Evolutionary conservation across 208 protist genomes (phyloP), one percentile per base, ranked within the genome.

Genomic region (Vickermania spadyakhi): DNA sequence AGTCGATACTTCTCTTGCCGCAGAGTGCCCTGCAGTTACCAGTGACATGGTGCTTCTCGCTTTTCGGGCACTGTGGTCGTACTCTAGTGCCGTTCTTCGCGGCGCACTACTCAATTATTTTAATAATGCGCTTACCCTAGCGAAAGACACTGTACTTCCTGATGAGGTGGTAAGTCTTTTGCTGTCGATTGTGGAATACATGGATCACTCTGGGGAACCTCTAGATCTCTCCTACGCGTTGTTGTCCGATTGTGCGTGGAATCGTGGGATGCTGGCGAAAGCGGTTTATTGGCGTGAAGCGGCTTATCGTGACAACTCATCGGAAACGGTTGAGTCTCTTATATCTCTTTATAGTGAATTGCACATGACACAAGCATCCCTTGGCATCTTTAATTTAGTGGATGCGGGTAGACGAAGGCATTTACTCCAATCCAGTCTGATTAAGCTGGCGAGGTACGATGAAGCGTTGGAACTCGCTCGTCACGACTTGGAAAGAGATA

Each of bases 261-360:
- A 75, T n/a, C 73, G 83, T 1, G 88, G 84, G n/a, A 90, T 92
- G 82, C 70, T 92, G 7, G 88, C 84, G 31, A 91, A 91, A 66
- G 81, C 88, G 27, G 74, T 94, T 23, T 92, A 86, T 68, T 94
- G 88, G 84, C 72, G 83, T 26, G 88, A 94, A 60, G 75, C 75
- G 13, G 84, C 83, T 4, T 94, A 92, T 72, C 84, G 88, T 18
- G 72, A 80, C 25, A 68, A 91, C 64, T 76, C 81, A 22, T 45
- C 68, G 7, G 68, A 55, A 22, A 91, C 77, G 13, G 71, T 79
- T 3, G 80, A 94, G 56, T 89, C 84, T 1, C 84, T 94, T 57
- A 87, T 92, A 54, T 78, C 68, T 2, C 64, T 92, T 1, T 94
- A 92, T 62, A 82, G 80, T 56, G 81, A 91, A 58, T 68, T 94